These are phyloP conservation scores for Rhizomucor miehei DNA, from an alignment of 371 early-diverging fungal species.

Conservation along the genomic window DNA sequence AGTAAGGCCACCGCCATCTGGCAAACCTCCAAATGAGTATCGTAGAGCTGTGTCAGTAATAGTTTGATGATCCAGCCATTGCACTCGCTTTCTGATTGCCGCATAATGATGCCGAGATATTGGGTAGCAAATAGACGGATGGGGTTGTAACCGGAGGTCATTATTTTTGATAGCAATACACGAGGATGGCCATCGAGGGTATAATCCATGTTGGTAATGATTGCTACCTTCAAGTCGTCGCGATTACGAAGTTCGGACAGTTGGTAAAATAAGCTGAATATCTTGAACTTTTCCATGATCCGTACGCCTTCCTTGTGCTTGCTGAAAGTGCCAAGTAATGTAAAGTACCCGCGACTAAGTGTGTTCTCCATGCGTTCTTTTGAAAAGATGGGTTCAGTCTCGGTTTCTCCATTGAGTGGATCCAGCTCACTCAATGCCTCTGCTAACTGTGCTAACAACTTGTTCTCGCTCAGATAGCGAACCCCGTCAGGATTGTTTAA, in stretches of 20 bases:
- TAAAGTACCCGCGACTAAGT: slow-evolving; percentile 78
- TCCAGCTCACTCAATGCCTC: slow-evolving; percentile 71
- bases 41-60: slow-evolving; percentile 79
- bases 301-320: slow-evolving; percentile 65
- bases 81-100: slow-evolving; percentile 58
- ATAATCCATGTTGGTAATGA: slow-evolving; percentile 77
- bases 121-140: slow-evolving; percentile 79
- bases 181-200: slow-evolving; percentile 83
- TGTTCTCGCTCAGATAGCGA: slow-evolving; percentile 66
- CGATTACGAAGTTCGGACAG: slow-evolving; percentile 79
- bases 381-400: slow-evolving; percentile 74
- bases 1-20: slow-evolving; percentile 71
- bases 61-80: slow-evolving; percentile 78
- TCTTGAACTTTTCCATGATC: slow-evolving; percentile 72
- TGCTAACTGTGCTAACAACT: slow-evolving; percentile 64
- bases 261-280: slow-evolving; percentile 78
- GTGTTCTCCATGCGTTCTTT: slow-evolving; percentile 73
- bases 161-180: slow-evolving; percentile 75
- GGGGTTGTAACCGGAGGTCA: slow-evolving; percentile 80
- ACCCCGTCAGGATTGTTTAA: slow-evolving; percentile 65
- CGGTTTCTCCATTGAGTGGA: slow-evolving; percentile 44
- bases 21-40: slow-evolving; percentile 73
- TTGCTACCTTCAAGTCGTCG: slow-evolving; percentile 77
- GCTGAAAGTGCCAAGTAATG: slow-evolving; percentile 67
- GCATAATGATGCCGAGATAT: slow-evolving; percentile 64